phyloP scores from a whole-genome alignment of 2,329 filamentous ascomycete species.

The Penicillium aurantiogriseum region DNA sequence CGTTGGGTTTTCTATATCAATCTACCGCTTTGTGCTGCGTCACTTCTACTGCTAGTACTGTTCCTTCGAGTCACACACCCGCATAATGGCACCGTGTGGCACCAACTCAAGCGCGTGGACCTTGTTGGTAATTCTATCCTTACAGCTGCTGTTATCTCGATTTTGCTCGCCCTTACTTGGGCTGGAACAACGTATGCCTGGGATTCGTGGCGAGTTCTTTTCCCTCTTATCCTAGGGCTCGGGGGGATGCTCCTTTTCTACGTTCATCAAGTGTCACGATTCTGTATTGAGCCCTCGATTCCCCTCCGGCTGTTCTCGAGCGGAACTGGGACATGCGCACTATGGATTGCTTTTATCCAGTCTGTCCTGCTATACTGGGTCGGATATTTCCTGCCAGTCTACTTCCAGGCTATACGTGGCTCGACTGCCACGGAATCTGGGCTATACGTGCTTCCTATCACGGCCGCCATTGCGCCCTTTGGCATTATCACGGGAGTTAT shows the following conservation, averaged over 20 bases:
- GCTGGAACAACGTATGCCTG: conserved; percentile 33
- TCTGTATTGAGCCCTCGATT: conserved; percentile 1
- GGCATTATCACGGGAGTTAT: conserved; percentile 33
- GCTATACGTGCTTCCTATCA: conserved; percentile 32
- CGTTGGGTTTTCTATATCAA: conserved; percentile 14
- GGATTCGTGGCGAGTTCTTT: conserved; percentile 29
- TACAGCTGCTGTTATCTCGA: conserved; percentile 25
- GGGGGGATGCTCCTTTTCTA: conserved; percentile 31
- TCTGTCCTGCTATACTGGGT: conserved; percentile 15
- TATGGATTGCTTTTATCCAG: conserved; percentile 17
- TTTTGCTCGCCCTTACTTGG: conserved; percentile 34
- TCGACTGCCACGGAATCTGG: conserved; percentile 35
- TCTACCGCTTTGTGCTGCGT: background rate
- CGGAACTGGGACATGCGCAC: background rate
- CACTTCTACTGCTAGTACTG: background rate
- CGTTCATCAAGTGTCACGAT: conserved; percentile 2
- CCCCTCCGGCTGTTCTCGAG: conserved; percentile 3
- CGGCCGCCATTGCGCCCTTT: conserved; percentile 24
- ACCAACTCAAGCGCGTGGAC: conserved; percentile 23
- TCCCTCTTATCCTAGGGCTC: conserved; percentile 32
- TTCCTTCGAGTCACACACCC: conserved; percentile 15
- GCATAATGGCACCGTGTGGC: background rate
- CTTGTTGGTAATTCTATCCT: conserved; percentile 32
- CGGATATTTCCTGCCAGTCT: conserved; percentile 44
- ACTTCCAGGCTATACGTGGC: conserved; percentile 45